These are phyloP conservation scores for Rhododendron griersonianum DNA, from an alignment of 148 eudicot genomes.

Conservation along the genomic window DNA sequence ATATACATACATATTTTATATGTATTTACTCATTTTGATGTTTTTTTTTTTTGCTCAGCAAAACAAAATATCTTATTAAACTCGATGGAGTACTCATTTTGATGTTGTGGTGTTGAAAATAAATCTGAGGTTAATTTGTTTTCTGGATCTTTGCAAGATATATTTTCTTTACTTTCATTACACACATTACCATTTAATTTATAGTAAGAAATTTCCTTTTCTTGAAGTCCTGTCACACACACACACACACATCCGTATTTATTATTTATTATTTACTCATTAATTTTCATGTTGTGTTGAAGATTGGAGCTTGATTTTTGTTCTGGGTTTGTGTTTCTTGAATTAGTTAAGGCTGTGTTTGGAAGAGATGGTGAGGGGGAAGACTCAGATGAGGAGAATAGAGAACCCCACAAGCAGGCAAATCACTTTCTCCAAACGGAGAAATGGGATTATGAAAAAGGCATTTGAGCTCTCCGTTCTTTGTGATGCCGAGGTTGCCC, in stretches of 20 bases:
- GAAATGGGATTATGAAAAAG: slow-evolving; percentile 47
- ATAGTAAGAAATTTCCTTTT: background rate
- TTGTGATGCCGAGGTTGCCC: background rate
- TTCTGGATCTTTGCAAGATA: slow-evolving; percentile 13
- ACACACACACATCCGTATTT: background rate
- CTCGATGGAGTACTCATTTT: background rate
- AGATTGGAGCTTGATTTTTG: background rate
- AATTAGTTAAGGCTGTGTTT: background rate
- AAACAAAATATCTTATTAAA: no score
- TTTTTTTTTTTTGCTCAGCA: no score
- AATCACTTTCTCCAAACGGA: slow-evolving; percentile 51
- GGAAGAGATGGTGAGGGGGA: slow-evolving; percentile 50
- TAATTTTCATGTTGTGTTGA: background rate
- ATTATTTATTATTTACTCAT: no score
- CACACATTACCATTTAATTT: background rate
- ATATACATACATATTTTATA: no score
- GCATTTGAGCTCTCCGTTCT: background rate
- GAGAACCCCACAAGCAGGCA: slow-evolving; percentile 59
- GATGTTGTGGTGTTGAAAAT: background rate
- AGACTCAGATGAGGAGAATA: slow-evolving; percentile 52
- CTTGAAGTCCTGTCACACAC: no score
- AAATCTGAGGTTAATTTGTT: background rate
- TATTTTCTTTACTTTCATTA: background rate
- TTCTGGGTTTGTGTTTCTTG: background rate
- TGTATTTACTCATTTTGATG: no score